These are phyloP conservation scores for Setomelanomma holmii DNA, from an alignment of 2,329 filamentous ascomycete species.

Conservation along the genomic window DNA sequence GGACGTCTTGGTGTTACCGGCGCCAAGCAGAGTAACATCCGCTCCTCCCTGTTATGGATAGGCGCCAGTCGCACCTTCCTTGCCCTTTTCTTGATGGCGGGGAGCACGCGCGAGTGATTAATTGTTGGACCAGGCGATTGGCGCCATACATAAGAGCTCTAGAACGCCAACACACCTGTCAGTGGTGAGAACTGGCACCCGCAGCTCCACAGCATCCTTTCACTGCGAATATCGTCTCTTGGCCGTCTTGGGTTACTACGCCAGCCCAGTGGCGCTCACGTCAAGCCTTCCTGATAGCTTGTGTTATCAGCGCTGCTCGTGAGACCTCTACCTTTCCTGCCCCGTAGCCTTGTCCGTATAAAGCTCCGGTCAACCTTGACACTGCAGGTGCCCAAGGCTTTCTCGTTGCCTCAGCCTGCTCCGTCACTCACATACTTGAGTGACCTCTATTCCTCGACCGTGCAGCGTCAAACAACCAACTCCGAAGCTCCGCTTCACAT, in stretches of 20 bases:
- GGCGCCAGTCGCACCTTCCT: not conserved
- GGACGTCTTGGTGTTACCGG: not conserved
- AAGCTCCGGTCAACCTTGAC: slow-evolving; percentile 24
- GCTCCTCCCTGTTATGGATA: slow-evolving; percentile 2
- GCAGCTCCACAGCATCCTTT: slow-evolving; percentile 19
- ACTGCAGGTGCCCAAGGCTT: slow-evolving; percentile 21
- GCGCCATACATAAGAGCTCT: slow-evolving; percentile 27
- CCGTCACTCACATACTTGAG: slow-evolving; percentile 17
- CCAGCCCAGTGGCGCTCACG: slow-evolving; percentile 13
- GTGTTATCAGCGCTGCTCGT: slow-evolving; percentile 20
- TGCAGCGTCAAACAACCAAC: not conserved
- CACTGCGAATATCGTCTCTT: slow-evolving; percentile 22
- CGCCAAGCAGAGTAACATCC: not conserved
- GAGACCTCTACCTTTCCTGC: slow-evolving; percentile 11
- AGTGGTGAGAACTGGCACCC: slow-evolving; percentile 8
- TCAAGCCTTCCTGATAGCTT: slow-evolving; percentile 24
- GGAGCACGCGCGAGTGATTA: slow-evolving; percentile 16
- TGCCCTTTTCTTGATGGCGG: slow-evolving; percentile 2
- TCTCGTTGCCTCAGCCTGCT: slow-evolving; percentile 19
- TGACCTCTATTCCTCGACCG: slow-evolving; percentile 7
- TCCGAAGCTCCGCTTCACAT: slow-evolving; percentile 3
- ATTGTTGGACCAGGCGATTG: slow-evolving; percentile 27
- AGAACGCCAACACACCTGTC: slow-evolving; percentile 9
- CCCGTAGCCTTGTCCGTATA: slow-evolving; percentile 24
- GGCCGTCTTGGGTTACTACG: slow-evolving; percentile 31